phyloP scores from a whole-genome alignment of 1,284 basidiomycete species.

The Clitocybe nebularis region DNA sequence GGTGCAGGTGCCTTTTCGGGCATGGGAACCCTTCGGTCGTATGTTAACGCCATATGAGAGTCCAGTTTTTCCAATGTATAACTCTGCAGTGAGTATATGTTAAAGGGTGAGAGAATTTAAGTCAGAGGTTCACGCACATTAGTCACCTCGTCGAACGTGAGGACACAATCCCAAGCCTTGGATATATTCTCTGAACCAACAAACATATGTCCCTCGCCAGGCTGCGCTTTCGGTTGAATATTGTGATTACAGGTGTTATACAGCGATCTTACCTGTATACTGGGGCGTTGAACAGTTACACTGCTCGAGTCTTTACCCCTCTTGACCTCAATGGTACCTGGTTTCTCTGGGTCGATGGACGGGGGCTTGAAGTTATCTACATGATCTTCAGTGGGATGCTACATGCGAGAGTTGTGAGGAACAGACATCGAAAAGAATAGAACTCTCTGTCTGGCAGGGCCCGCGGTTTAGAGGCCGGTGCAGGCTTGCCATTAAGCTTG shows the following conservation, averaged over 20 bases:
- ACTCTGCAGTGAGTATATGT: slow-evolving; percentile 35
- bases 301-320: not conserved
- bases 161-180: slow-evolving; percentile 68
- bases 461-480: slow-evolving; percentile 34
- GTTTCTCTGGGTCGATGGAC: slow-evolving; percentile 58
- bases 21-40: slow-evolving; percentile 41
- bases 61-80: slow-evolving; percentile 75
- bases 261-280: slow-evolving; percentile 3
- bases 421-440: slow-evolving; percentile 69
- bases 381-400: not conserved
- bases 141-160: slow-evolving; percentile 71
- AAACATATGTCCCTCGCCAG: slow-evolving; percentile 57
- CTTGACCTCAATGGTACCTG: slow-evolving; percentile 56
- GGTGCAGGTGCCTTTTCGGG: slow-evolving; percentile 38
- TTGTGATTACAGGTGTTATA: not conserved
- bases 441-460: slow-evolving; percentile 58
- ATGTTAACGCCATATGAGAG: slow-evolving; percentile 50
- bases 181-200: slow-evolving; percentile 51
- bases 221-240: slow-evolving; percentile 25
- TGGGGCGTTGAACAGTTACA: not conserved
- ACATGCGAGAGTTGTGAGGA: not conserved
- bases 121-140: slow-evolving; percentile 40
- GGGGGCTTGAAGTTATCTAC: slow-evolving; percentile 73
- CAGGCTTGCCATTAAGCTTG: slow-evolving; percentile 37
- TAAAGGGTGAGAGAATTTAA: not conserved